A percentile compares a stretch with the other conserved stretches of the same genome.
Evolutionary conservation across 768 basidiomycete genomes (phyloP).

Genomic region (Suillus decipiens): DNA sequence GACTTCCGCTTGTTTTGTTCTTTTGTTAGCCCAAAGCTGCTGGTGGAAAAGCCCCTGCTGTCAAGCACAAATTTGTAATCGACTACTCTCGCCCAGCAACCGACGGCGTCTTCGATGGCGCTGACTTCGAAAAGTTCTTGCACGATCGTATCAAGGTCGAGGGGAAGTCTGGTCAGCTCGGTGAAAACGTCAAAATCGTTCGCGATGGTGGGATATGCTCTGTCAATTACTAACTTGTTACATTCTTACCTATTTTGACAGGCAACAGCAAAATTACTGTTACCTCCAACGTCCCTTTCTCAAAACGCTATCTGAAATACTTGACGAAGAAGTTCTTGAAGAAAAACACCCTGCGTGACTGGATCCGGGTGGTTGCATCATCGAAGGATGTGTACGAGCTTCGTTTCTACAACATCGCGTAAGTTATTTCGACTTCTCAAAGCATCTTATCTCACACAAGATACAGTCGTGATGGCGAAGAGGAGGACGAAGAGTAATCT

Average conservation of each 20-base stretch:
- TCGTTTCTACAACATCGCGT: constrained; percentile 93
- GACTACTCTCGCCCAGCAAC: constrained; percentile 84
- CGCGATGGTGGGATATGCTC: constrained; percentile 67
- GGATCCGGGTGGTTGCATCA: constrained; percentile 93
- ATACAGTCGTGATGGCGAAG: constrained; percentile 48
- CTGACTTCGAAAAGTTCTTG: constrained; percentile 82
- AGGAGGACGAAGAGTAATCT: constrained; percentile 53
- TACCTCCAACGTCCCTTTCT: constrained; percentile 85
- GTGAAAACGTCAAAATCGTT: constrained; percentile 83
- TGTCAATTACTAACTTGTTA: background rate
- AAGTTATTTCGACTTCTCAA: constrained; percentile 32
- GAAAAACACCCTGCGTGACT: constrained; percentile 94
- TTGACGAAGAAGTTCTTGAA: constrained; percentile 99
- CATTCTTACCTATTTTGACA: constrained; percentile 28
- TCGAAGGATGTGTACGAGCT: constrained; percentile 94
- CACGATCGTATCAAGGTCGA: constrained; percentile 95
- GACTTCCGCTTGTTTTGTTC: constrained; percentile 30
- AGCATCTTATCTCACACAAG: constrained; percentile 12
- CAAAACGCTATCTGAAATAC: constrained; percentile 98
- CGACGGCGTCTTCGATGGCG: constrained; percentile 62
- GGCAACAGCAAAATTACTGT: constrained; percentile 84
- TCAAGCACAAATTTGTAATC: constrained; percentile 79
- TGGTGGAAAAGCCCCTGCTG: constrained; percentile 49
- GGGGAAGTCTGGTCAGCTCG: constrained; percentile 88
- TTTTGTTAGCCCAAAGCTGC: constrained; percentile 58